A percentile compares a stretch with the other conserved stretches of the same genome.
Conservation (phyloP, 176 grass and related monocot species). For the Pontederia crassipes region DNA sequence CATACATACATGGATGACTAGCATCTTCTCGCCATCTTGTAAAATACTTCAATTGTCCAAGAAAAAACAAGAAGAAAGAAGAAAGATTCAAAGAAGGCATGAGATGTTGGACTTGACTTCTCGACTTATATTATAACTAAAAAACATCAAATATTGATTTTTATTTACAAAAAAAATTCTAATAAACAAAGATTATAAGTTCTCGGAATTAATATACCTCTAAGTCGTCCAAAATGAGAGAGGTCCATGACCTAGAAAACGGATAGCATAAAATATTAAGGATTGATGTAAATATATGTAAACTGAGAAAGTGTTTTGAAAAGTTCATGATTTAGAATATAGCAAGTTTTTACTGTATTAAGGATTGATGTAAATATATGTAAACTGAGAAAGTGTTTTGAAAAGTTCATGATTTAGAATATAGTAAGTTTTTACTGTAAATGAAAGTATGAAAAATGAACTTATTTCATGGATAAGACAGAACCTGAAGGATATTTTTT, state of each 20-base stretch:
- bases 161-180: neutral
- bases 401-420: too few relatives aligned
- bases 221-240: conserved; percentile 12
- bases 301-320: too few relatives aligned
- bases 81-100: neutral
- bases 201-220: neutral
- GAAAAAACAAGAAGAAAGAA: neutral
- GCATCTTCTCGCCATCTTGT: too few relatives aligned
- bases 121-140: too few relatives aligned
- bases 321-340: too few relatives aligned
- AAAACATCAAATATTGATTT: neutral
- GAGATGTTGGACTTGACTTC: neutral
- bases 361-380: neutral
- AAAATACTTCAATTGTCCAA: too few relatives aligned
- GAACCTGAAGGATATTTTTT: too few relatives aligned
- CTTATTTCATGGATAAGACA: too few relatives aligned
- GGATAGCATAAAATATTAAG: neutral
- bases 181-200: neutral
- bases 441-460: too few relatives aligned
- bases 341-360: neutral
- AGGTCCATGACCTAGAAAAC: conserved; percentile 7
- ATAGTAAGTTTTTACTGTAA: too few relatives aligned
- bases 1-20: too few relatives aligned
- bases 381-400: too few relatives aligned
- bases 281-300: neutral